These are phyloP conservation scores for Teratosphaeriaceae sp. DNA, from an alignment of 2,329 filamentous ascomycete species.

Conservation along the genomic window DNA sequence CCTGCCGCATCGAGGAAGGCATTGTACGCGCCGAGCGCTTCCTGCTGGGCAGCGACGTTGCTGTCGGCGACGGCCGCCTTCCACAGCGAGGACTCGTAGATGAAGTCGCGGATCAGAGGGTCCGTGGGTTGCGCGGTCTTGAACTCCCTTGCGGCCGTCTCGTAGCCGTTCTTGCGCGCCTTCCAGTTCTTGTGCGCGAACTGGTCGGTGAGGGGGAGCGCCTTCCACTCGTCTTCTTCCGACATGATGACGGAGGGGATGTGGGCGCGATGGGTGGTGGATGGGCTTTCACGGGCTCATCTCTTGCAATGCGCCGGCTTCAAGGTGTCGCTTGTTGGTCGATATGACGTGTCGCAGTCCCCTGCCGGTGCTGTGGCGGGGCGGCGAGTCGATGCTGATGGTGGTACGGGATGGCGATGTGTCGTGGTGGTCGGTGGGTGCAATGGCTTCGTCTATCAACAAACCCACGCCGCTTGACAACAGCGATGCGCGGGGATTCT, in stretches of 20 bases:
- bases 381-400: too few species aligned
- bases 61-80: slow-evolving; percentile 89
- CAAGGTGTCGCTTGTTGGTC: too few species aligned
- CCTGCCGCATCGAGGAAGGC: slow-evolving; percentile 90
- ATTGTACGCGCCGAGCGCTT: slow-evolving; percentile 80
- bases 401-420: too few species aligned
- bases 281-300: too few species aligned
- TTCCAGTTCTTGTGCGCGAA: slow-evolving; percentile 96
- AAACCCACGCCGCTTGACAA: neutral
- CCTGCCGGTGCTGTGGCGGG: too few species aligned
- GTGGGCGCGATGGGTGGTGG: neutral
- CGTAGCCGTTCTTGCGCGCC: slow-evolving; percentile 89
- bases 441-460: neutral
- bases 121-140: slow-evolving; percentile 77
- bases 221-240: slow-evolving; percentile 79
- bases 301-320: too few species aligned
- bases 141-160: slow-evolving; percentile 85
- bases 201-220: slow-evolving; percentile 69
- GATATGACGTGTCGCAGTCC: too few species aligned
- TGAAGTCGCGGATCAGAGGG: slow-evolving; percentile 78
- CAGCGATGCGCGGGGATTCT: too few species aligned
- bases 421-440: too few species aligned
- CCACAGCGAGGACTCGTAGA: slow-evolving; percentile 79
- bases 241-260: slow-evolving; percentile 54
- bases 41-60: slow-evolving; percentile 94